Evolutionary conservation across 31 red algal genomes (phyloP).

Genomic region (Bonnemaisonia californica): DNA sequence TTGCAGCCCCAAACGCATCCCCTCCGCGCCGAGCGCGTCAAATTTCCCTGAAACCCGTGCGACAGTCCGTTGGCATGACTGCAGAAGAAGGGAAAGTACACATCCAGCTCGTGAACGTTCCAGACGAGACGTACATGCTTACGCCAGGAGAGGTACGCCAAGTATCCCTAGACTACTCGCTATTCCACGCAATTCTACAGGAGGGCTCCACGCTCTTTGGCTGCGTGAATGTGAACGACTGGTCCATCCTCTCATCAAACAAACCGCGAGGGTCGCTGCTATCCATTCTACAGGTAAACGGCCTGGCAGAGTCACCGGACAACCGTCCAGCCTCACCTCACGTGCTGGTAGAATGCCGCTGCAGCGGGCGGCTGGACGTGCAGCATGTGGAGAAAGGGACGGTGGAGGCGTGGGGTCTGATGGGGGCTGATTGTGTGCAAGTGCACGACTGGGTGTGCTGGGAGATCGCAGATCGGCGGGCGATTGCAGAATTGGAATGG

Average conservation of each 20-base stretch:
- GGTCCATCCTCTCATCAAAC: background rate
- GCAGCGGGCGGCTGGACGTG: conserved; percentile 34
- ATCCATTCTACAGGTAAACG: conserved; percentile 25
- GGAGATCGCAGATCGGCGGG: conserved; percentile 33
- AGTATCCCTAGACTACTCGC: conserved; percentile 46
- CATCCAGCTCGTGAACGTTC: conserved; percentile 26
- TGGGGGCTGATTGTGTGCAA: background rate
- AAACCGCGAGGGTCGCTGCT: conserved; percentile 28
- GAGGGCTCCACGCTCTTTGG: conserved; percentile 45
- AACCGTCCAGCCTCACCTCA: background rate
- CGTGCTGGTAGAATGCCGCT: conserved; percentile 19
- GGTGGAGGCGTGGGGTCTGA: background rate
- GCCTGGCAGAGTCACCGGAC: background rate
- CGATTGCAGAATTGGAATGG: conserved; percentile 60
- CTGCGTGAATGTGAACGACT: conserved; percentile 32
- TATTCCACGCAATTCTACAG: conserved; percentile 59
- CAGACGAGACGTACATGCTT: conserved; percentile 47
- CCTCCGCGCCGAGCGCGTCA: background rate
- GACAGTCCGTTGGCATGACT: background rate
- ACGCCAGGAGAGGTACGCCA: conserved; percentile 55
- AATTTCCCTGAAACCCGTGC: background rate
- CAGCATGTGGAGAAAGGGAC: background rate
- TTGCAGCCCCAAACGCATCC: background rate
- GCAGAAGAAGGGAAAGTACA: background rate
- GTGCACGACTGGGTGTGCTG: conserved; percentile 38